Percentiles rank a stretch among this genome's conserved stretches.
These are phyloP conservation scores for Hyphopichia wangnamkhiaoensis DNA, from an alignment of 1,139 yeast genomes.

Conservation along the genomic window DNA sequence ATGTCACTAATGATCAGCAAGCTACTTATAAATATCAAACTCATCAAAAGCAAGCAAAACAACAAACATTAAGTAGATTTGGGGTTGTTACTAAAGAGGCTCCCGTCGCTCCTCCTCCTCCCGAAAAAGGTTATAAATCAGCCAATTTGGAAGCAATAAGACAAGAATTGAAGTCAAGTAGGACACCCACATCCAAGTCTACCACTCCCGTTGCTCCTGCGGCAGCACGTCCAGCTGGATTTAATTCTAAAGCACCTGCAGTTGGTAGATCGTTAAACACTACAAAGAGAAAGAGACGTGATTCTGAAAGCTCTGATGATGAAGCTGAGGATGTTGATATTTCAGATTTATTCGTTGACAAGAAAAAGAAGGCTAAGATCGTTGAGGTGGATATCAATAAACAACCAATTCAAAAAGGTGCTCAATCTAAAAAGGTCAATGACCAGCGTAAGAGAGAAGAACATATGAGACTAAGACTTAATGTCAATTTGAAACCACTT, in stretches of 20 bases:
- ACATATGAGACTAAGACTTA: slow-evolving; percentile 75
- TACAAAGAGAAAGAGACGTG: slow-evolving; percentile 29
- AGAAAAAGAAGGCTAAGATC: slow-evolving; percentile 33
- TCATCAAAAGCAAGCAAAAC: slow-evolving; percentile 30
- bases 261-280: slow-evolving; percentile 42
- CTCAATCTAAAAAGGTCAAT: slow-evolving; percentile 18
- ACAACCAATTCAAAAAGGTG: slow-evolving; percentile 25
- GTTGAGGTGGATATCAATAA: slow-evolving; percentile 43
- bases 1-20: slow-evolving; percentile 19
- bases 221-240: slow-evolving; percentile 84
- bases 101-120: slow-evolving; percentile 43
- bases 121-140: slow-evolving; percentile 32
- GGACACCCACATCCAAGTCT: slow-evolving; percentile 19
- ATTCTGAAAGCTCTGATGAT: slow-evolving; percentile 37
- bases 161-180: slow-evolving; percentile 31
- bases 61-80: slow-evolving; percentile 52
- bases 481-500: slow-evolving; percentile 75
- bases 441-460: slow-evolving; percentile 67
- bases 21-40: slow-evolving; percentile 28
- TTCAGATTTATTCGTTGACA: slow-evolving; percentile 44
- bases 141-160: slow-evolving; percentile 43
- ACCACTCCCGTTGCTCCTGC: slow-evolving; percentile 48
- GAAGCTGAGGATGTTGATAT: slow-evolving; percentile 38
- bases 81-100: slow-evolving; percentile 41
- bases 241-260: slow-evolving; percentile 45